Percentiles rank a stretch among this genome's conserved stretches.
Evolutionary conservation across 2,329 filamentous ascomycete genomes (phyloP).

Genomic region (Alternaria dauci): DNA sequence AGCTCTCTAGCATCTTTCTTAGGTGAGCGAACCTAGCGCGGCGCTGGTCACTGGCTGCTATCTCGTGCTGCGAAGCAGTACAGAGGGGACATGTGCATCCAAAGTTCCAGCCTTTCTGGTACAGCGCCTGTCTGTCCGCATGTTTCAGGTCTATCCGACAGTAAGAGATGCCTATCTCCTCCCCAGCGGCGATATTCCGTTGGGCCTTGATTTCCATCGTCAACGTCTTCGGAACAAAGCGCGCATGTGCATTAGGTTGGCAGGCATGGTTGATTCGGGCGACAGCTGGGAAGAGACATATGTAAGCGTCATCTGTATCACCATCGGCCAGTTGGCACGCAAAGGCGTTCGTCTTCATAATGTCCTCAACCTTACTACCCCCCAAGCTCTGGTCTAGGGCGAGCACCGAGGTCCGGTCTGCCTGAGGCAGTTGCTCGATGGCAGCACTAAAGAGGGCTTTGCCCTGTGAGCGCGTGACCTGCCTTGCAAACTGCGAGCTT

Average conservation of each 20-base stretch:
- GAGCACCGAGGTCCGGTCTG: conserved; percentile 17
- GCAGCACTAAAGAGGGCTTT: conserved; percentile 22
- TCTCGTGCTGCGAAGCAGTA: conserved; percentile 22
- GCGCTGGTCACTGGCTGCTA: conserved; percentile 30
- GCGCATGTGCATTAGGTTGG: conserved; percentile 32
- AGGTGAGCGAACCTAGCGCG: conserved; percentile 28
- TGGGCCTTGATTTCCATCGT: conserved; percentile 35
- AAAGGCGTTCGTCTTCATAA: conserved; percentile 38
- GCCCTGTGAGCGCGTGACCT: conserved; percentile 20
- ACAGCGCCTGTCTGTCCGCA: conserved; percentile 27
- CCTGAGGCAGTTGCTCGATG: conserved; percentile 15
- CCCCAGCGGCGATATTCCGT: conserved; percentile 27
- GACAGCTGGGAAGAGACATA: conserved; percentile 35
- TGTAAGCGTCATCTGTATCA: conserved; percentile 29
- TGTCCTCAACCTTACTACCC: conserved; percentile 25
- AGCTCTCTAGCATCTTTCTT: conserved; percentile 19
- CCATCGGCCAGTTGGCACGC: conserved; percentile 33
- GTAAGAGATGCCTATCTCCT: conserved; percentile 37
- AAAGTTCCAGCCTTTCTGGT: conserved; percentile 35
- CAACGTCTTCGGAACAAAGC: conserved; percentile 29
- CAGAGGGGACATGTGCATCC: conserved; percentile 35
- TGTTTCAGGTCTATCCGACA: conserved; percentile 30
- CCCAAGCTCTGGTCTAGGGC: conserved; percentile 27
- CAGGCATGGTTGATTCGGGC: conserved; percentile 39
- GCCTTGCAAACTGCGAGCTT: conserved; percentile 27